A percentile compares a stretch with the other conserved stretches of the same genome.
Conservation (phyloP, 176 grass and related monocot genomes). For the Aegilops longissima region DNA sequence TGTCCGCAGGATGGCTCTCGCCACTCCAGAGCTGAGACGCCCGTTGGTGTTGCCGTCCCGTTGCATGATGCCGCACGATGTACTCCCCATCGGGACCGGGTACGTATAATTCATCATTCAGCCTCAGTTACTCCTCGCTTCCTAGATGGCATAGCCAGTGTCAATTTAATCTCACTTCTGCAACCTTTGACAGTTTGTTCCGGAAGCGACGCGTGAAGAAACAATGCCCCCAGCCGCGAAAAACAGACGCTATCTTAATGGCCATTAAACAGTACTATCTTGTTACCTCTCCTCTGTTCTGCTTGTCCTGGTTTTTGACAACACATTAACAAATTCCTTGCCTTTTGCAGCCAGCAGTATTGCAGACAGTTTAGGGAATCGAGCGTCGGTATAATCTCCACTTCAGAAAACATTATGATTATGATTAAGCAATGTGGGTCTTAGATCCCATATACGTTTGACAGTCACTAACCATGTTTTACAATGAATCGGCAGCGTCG, state of each 20-base stretch:
- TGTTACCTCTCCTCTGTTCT: background rate
- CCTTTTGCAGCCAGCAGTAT: background rate
- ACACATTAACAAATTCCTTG: background rate
- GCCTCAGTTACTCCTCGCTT: background rate
- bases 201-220: background rate
- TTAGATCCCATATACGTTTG: background rate
- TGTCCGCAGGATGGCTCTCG: background rate
- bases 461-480: background rate
- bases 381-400: background rate
- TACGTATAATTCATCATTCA: background rate
- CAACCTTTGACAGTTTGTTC: background rate
- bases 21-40: background rate
- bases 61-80: background rate
- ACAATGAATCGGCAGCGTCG: background rate
- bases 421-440: background rate
- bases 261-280: background rate
- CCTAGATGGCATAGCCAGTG: too few species aligned
- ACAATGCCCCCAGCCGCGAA: background rate
- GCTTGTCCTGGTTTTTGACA: background rate
- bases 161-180: background rate
- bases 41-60: background rate
- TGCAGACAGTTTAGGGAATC: background rate
- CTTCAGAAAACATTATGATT: background rate
- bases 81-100: background rate
- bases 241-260: background rate